Percentiles rank a stretch among this genome's conserved stretches.
These are phyloP conservation scores for Oryza glumipatula DNA, from an alignment of 176 grass and related monocot species.

Conservation along the genomic window DNA sequence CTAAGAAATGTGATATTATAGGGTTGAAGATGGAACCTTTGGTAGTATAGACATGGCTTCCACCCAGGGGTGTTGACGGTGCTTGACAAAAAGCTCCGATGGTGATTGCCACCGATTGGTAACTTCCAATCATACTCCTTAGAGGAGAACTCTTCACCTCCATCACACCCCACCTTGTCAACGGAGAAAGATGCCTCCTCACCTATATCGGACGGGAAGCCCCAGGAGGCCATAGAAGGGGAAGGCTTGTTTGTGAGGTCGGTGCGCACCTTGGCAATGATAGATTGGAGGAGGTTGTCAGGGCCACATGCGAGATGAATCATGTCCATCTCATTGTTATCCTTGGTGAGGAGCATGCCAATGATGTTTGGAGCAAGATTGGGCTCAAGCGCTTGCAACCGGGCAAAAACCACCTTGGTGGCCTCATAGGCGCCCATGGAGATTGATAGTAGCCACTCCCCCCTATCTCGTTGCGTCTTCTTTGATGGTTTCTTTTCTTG, in stretches of 20 bases:
- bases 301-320: slow-evolving; percentile 82
- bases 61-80: slow-evolving; percentile 38
- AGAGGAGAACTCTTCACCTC: slow-evolving; percentile 2
- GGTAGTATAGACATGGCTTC: slow-evolving; percentile 61
- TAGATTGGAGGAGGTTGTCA: slow-evolving; percentile 63
- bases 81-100: slow-evolving; percentile 40
- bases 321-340: slow-evolving; percentile 74
- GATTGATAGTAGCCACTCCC: background rate
- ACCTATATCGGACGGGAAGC: background rate
- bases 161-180: slow-evolving; percentile 32
- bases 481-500: too few species aligned
- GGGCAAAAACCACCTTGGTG: slow-evolving; percentile 68
- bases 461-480: too few species aligned
- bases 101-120: slow-evolving; percentile 15
- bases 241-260: slow-evolving; percentile 40
- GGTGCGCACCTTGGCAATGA: slow-evolving; percentile 56
- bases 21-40: slow-evolving; percentile 30
- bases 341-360: slow-evolving; percentile 69
- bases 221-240: background rate
- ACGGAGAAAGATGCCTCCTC: slow-evolving; percentile 12
- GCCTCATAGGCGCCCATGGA: slow-evolving; percentile 78
- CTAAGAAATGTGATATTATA: slow-evolving; percentile 6
- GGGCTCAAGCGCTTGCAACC: slow-evolving; percentile 67
- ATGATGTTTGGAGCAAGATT: slow-evolving; percentile 79
- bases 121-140: slow-evolving; percentile 50